Conservation (phyloP, 176 grass and related monocot species). For the Bonia amplexicaulis region DNA sequence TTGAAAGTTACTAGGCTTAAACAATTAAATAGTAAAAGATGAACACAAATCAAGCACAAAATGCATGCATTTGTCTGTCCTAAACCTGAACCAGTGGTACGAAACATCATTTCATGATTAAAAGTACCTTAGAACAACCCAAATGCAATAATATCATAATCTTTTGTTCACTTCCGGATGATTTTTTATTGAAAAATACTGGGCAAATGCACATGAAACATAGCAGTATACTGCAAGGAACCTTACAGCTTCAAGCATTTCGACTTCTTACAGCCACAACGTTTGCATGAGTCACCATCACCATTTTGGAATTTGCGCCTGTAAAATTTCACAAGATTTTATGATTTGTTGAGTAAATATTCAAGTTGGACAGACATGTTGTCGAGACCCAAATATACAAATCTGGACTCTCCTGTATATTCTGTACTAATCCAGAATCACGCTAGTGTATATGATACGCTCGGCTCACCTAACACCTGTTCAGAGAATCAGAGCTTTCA, state of each 20-base stretch:
- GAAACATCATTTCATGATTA: background rate
- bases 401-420: too few species aligned
- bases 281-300: conserved; percentile 70
- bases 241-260: conserved; percentile 93
- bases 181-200: background rate
- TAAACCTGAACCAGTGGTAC: background rate
- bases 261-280: conserved; percentile 96
- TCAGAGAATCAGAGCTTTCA: too few species aligned
- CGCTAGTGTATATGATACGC: too few species aligned
- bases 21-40: conserved; percentile 1
- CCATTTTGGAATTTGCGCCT: conserved; percentile 70
- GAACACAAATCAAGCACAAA: background rate
- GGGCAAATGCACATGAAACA: background rate
- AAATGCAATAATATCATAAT: background rate
- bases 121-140: background rate
- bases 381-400: too few species aligned
- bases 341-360: conserved; percentile 11
- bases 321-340: conserved; percentile 19
- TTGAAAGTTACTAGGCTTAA: background rate
- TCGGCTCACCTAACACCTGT: background rate
- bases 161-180: background rate
- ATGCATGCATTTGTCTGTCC: background rate
- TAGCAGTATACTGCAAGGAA: background rate
- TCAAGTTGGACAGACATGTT: background rate
- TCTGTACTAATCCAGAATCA: too few species aligned